Conservation (phyloP, 164 flowering plant genomes). For the Liriodendron chinense region DNA sequence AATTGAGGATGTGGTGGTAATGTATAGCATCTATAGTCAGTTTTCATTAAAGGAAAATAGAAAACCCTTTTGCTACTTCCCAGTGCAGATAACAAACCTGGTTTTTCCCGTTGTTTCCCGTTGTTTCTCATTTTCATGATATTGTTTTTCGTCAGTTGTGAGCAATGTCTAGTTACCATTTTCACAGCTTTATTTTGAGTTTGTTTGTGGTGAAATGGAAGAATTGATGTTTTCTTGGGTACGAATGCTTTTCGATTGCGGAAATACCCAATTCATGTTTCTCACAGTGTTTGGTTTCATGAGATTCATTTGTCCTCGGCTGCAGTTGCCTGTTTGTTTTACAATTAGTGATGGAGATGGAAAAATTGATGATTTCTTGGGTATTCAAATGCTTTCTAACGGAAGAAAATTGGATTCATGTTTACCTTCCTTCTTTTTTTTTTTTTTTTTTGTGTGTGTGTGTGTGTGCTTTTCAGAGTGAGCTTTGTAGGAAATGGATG, state of each 20-base stretch:
- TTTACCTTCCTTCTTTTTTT: no score
- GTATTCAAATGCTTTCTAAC: no score
- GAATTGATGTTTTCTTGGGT: background rate
- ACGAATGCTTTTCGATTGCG: background rate
- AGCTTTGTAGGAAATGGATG: no score
- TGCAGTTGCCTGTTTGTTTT: no score
- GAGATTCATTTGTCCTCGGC: no score
- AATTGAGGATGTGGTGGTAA: background rate
- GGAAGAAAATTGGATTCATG: no score
- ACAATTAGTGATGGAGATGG: no score
- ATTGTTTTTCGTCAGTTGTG: no score
- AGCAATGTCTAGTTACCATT: no score
- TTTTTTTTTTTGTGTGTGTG: background rate
- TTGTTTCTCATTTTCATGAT: background rate
- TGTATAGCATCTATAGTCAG: background rate
- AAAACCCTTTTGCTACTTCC: background rate
- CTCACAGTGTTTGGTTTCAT: no score
- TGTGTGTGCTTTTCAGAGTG: background rate
- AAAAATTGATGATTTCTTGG: no score
- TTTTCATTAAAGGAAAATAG: background rate
- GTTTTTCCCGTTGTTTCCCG: background rate
- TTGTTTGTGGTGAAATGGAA: background rate
- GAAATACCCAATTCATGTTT: no score
- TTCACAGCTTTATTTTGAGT: background rate
- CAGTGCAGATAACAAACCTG: background rate